Conservation (phyloP, 2,329 filamentous ascomycete genomes). For the Zymoseptoria passerinii region DNA sequence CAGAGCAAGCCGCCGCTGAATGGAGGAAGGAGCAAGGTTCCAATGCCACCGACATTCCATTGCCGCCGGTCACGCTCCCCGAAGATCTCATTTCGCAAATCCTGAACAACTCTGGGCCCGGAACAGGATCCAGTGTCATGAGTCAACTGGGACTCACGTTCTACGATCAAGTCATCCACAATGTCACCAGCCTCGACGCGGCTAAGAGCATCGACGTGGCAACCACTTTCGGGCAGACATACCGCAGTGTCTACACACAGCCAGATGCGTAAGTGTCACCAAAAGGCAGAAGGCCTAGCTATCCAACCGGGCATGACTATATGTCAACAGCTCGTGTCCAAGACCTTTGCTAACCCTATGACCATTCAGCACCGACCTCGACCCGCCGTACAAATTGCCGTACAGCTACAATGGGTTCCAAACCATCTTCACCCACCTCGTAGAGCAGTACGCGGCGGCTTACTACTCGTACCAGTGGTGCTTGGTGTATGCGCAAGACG, state of each 20-base stretch:
- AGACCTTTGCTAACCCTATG: too few species aligned
- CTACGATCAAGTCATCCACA: not conserved
- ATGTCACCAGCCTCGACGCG: not conserved
- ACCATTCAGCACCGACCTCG: too few species aligned
- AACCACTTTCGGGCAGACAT: not conserved
- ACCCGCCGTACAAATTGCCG: too few species aligned
- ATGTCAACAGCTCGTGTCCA: too few species aligned
- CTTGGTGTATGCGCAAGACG: conserved; percentile 2
- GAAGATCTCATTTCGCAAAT: not conserved
- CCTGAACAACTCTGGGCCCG: not conserved
- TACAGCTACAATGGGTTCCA: not conserved
- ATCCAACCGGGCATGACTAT: too few species aligned
- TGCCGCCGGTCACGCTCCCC: not conserved
- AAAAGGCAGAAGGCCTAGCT: too few species aligned
- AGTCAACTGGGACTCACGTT: not conserved
- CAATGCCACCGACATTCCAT: not conserved
- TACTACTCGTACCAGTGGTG: conserved; percentile 7
- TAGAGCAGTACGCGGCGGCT: conserved; percentile 1
- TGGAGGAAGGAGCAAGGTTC: not conserved
- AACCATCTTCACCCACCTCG: not conserved
- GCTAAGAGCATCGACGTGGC: not conserved
- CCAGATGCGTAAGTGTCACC: too few species aligned
- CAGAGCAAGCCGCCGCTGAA: not conserved
- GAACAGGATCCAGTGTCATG: too few species aligned
- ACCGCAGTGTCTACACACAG: not conserved